Percentiles rank a stretch among this genome's conserved stretches.
These are phyloP conservation scores for Coemansia reversa DNA, from an alignment of 192 early-diverging fungal species.

Conservation along the genomic window DNA sequence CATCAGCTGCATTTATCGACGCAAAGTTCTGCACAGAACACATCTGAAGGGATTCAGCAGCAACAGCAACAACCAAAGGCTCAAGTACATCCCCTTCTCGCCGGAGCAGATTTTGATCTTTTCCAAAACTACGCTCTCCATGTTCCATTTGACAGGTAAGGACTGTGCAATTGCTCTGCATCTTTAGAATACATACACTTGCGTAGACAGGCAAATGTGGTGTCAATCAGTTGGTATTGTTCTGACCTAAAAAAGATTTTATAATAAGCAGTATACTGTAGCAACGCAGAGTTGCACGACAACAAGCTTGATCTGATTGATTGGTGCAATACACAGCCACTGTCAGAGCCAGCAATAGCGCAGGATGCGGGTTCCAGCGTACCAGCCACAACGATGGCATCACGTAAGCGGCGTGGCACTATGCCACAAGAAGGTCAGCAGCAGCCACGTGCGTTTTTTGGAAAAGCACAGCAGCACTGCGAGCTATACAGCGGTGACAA, in stretches of 20 bases:
- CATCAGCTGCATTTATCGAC: neutral
- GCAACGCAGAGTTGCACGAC: slow-evolving; percentile 4
- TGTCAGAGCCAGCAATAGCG: neutral
- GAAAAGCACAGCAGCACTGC: slow-evolving; percentile 61
- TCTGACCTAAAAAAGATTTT: neutral
- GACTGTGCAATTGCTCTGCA: neutral
- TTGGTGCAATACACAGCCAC: slow-evolving; percentile 22
- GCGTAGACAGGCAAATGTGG: no score
- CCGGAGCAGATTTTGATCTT: slow-evolving; percentile 12
- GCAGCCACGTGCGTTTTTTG: slow-evolving; percentile 59
- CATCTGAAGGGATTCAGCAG: neutral
- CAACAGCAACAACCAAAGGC: slow-evolving; percentile 2
- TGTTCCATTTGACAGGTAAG: slow-evolving; percentile 32
- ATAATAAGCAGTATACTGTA: neutral
- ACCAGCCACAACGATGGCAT: neutral
- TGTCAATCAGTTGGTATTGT: no score
- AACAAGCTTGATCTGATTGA: slow-evolving; percentile 13
- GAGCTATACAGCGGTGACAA: slow-evolving; percentile 67
- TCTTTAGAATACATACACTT: neutral
- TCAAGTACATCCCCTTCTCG: slow-evolving; percentile 4
- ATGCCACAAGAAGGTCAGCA: slow-evolving; percentile 13
- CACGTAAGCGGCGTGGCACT: slow-evolving; percentile 21
- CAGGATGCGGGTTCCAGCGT: neutral
- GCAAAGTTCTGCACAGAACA: neutral
- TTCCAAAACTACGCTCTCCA: slow-evolving; percentile 37